Base-by-base conservation (phyloP, 202 grass and related monocot species). In the Panicum hallii region DNA sequence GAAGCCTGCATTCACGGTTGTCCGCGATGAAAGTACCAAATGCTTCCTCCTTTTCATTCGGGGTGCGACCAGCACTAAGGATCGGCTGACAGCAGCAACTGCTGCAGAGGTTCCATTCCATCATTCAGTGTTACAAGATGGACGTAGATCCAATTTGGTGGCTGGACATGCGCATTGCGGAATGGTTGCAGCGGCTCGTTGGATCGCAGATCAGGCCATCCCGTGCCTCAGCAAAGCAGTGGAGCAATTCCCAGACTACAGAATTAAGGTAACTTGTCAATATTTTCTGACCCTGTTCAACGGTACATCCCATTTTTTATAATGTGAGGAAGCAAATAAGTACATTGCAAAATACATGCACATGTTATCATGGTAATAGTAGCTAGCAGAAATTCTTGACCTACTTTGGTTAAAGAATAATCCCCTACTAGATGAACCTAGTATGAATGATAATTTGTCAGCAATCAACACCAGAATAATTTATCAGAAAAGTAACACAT, bases 1-100 rank as follows among this genome's bases (percentile, higher is more conserved):
- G 89, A 97, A 89, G 72, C 94, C 94, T 32, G 60, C 86, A 34
- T 97, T 97, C 82, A 92, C 88, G 3, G 23, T 90, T 74, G 86
- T 94, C 11, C 61, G 67, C 0, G 88, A 94, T 50, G 60, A 72
- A 90, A 89, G 78, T 84, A 87, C 88, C n/a, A 90, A 86, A 85
- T 89, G 80, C 52, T 80, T 97, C 88, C 64, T 94, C 57, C 75
- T 97, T 58, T 82, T 97, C 45, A 97, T 97, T 34, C 79, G 84
- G 28, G 94, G 92, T 10, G 92, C 92, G 14, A 82, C 82, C 76
- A 97, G 84, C 68, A 30, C 90, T 13, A 92, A 85, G 76, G 92
- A 97, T 54, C 89, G 86, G n/a, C 78, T 92, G 43, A 94, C 88
- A 9, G 91, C 94, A 5, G 90, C 90, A 66, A 90, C 86, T 19